A percentile compares a stretch with the other conserved stretches of the same genome.
These are phyloP conservation scores for Cydonia oblonga DNA, from an alignment of 331 rosid genomes.

Conservation along the genomic window DNA sequence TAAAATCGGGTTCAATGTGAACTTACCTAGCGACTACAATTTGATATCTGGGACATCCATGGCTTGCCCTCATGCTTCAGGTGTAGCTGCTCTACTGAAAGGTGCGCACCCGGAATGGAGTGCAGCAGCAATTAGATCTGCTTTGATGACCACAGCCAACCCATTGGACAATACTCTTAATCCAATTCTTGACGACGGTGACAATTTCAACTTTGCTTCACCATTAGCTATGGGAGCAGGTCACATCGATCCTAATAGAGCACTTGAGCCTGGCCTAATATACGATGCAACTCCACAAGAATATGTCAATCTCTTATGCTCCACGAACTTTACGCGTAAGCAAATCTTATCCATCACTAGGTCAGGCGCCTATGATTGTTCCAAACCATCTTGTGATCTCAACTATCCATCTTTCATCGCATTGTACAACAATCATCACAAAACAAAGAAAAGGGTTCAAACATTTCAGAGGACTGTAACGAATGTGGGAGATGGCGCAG, in stretches of 20 bases:
- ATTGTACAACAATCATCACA: slow-evolving; percentile 7
- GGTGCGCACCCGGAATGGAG: slow-evolving; percentile 45
- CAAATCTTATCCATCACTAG: slow-evolving; percentile 34
- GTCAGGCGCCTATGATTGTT: slow-evolving; percentile 9
- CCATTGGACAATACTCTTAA: slow-evolving; percentile 31
- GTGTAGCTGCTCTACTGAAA: slow-evolving; percentile 38
- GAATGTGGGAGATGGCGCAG: slow-evolving; percentile 36
- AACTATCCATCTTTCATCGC: slow-evolving; percentile 43
- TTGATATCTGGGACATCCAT: slow-evolving; percentile 48
- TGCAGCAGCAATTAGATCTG: slow-evolving; percentile 35
- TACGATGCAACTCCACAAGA: slow-evolving; percentile 43
- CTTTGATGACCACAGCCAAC: slow-evolving; percentile 40
- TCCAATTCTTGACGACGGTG: slow-evolving; percentile 29
- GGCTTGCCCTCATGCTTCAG: slow-evolving; percentile 52
- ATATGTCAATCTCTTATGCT: slow-evolving; percentile 35
- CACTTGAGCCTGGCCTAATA: slow-evolving; percentile 46
- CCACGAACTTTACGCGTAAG: slow-evolving; percentile 14
- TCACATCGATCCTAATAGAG: slow-evolving; percentile 37
- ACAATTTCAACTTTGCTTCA: slow-evolving; percentile 11
- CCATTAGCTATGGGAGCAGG: slow-evolving; percentile 53
- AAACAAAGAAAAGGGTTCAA: neutral
- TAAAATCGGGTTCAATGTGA: slow-evolving; percentile 6
- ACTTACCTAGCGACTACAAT: slow-evolving; percentile 14
- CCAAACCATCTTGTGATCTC: slow-evolving; percentile 25
- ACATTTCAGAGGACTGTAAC: slow-evolving; percentile 33